Percentiles rank a stretch among this genome's conserved stretches.
phyloP scores from a whole-genome alignment of 495 filamentous ascomycete genomes.

The Lasiosphaeria ovina region DNA sequence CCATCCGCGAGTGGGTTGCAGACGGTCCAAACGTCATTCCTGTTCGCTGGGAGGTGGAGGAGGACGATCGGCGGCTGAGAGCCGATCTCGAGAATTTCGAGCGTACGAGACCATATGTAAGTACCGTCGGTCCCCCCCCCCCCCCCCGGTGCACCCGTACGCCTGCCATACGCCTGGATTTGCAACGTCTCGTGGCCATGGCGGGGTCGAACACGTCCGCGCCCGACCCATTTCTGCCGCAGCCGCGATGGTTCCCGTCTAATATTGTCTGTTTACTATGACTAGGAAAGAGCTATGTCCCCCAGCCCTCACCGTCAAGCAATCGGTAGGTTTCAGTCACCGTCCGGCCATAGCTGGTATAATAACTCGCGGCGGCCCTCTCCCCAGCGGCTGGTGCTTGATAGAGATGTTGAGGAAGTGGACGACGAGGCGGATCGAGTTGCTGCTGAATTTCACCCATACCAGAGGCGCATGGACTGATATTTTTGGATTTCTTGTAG shows the following conservation, averaged over 20 bases:
- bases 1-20: constrained; percentile 65
- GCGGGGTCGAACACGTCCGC: too few species aligned
- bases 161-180: too few species aligned
- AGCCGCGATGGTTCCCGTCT: too few species aligned
- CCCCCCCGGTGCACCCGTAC: not conserved
- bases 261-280: not conserved
- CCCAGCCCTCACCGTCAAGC: constrained; percentile 14
- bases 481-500: constrained; percentile 30
- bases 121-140: constrained; percentile 9
- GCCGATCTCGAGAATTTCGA: constrained; percentile 44
- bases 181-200: too few species aligned
- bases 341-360: constrained; percentile 9
- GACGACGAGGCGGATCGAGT: constrained; percentile 5
- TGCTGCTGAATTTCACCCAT: not conserved
- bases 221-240: too few species aligned
- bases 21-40: constrained; percentile 57
- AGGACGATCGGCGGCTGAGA: constrained; percentile 47
- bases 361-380: not conserved
- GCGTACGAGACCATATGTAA: constrained; percentile 41
- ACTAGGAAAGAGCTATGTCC: constrained; percentile 12
- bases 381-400: constrained; percentile 1
- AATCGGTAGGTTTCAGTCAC: constrained; percentile 24
- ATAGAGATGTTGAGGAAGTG: constrained; percentile 19
- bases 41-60: constrained; percentile 64
- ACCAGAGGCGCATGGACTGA: constrained; percentile 28